Base-by-base conservation (phyloP, 2,329 filamentous ascomycete species). In the Cladosporium sp. region DNA sequence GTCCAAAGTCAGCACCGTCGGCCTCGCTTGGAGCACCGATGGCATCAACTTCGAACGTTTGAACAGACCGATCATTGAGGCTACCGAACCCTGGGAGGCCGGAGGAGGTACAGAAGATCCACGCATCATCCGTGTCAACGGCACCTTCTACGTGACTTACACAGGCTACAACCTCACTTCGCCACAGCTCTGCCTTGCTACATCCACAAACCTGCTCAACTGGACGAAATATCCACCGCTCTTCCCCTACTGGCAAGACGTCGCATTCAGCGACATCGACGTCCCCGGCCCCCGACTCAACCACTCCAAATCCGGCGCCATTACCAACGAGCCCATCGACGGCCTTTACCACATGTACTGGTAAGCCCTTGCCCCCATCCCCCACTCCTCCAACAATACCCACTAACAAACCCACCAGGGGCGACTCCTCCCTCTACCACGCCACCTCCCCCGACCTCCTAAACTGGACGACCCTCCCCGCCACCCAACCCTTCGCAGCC, bases 61-160 rank as follows among this genome's bases (percentile, higher is more conserved):
- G 9, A 62, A 66, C 38, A 52, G 63, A 2, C 67, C 68, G 0
- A 59, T 71, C 14, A 34, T 70, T 8, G 59, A 59, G 16, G 57
- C 66, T 3, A 69, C 66, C 3, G 66, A 70, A 49, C 49, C 59
- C 1, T 70, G 62, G 55, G 68, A 70, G 45, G 54, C 56, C 6
- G 56, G 58, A 3, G 68, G 68, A 32, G 67, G 67, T 22, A 63
- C 60, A 28, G 68, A 72, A 54, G 69, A 72, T 51, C 68, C 69
- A 9, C 61, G 69, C 13, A 59, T 72, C 7, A 62, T 68, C 11
- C 62, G 66, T 18, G 59, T 69, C 31, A 68, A 71, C 31, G 67
- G 68, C 1, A 66, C 66, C 0, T 70, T 71, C 54, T 69, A 70
- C 58, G 52, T 71, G 53, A 70, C 68, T 1, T 71, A 71, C 53